phyloP scores from a whole-genome alignment of 2,329 filamentous ascomycete genomes.

The Verticillium klebahnii region DNA sequence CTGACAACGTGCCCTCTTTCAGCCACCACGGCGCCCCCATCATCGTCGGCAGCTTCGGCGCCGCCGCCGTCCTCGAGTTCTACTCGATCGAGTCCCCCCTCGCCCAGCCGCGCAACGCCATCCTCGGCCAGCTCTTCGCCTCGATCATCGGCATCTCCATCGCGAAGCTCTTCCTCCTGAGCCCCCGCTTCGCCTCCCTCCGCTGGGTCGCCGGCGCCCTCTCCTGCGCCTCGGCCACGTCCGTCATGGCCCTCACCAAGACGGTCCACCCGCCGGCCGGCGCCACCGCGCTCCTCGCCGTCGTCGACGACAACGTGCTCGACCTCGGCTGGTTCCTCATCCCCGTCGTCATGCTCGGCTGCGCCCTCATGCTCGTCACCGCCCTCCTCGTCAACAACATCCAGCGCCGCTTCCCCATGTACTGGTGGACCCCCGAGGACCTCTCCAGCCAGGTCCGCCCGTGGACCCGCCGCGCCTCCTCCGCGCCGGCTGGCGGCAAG shows the following conservation, averaged over 20 bases:
- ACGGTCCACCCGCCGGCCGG: slow-evolving; percentile 72
- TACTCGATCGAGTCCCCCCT: slow-evolving; percentile 68
- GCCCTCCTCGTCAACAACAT: slow-evolving; percentile 67
- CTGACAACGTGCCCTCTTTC: slow-evolving; percentile 50
- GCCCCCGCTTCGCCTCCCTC: slow-evolving; percentile 39
- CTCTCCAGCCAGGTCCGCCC: slow-evolving; percentile 2
- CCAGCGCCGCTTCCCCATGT: slow-evolving; percentile 60
- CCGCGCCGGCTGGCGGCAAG: not conserved
- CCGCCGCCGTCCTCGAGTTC: slow-evolving; percentile 72
- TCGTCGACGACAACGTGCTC: slow-evolving; percentile 49
- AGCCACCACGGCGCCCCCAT: slow-evolving; percentile 47
- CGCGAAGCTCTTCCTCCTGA: slow-evolving; percentile 59
- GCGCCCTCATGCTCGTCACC: slow-evolving; percentile 54
- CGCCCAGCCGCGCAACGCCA: slow-evolving; percentile 65
- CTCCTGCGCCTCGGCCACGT: slow-evolving; percentile 58
- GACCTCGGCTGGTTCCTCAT: slow-evolving; percentile 65
- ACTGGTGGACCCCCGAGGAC: slow-evolving; percentile 61
- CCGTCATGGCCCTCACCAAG: slow-evolving; percentile 64
- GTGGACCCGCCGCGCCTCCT: not conserved
- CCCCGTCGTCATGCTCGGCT: slow-evolving; percentile 57
- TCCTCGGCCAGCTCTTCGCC: slow-evolving; percentile 63
- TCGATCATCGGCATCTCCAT: slow-evolving; percentile 57
- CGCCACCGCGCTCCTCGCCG: slow-evolving; percentile 67
- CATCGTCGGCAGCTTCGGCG: slow-evolving; percentile 69
- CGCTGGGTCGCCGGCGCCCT: slow-evolving; percentile 63